phyloP scores from a whole-genome alignment of 345 rosid genomes.

The Moringa oleifera region DNA sequence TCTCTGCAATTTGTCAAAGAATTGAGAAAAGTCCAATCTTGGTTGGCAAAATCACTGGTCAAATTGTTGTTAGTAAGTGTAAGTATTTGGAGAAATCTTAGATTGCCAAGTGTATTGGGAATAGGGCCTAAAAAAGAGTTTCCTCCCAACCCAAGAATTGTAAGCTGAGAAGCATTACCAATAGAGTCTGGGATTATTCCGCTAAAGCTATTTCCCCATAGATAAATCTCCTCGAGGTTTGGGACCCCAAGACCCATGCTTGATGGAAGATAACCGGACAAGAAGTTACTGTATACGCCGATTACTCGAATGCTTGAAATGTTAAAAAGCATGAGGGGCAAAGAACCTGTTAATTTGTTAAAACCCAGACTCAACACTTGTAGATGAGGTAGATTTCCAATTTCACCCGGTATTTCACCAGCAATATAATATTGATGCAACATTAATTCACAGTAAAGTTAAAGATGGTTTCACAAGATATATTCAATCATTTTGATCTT shows the following conservation, averaged over 20 bases:
- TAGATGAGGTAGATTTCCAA: constrained; percentile 9
- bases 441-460: not conserved
- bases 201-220: constrained; percentile 7
- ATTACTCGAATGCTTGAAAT: not conserved
- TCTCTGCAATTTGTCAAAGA: not conserved
- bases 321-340: constrained; percentile 19
- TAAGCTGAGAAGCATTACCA: not conserved
- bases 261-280: constrained; percentile 11
- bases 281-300: constrained; percentile 7
- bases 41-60: not conserved
- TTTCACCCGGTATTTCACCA: constrained; percentile 16
- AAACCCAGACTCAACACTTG: not conserved
- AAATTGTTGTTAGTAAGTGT: not conserved
- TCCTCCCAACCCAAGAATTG: not conserved
- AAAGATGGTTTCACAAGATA: not conserved
- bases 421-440: not conserved
- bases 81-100: not conserved
- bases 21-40: not conserved
- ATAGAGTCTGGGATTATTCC: constrained; percentile 10
- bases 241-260: constrained; percentile 3
- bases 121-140: constrained; percentile 1
- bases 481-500: not conserved
- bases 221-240: not conserved
- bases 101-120: not conserved
- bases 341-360: constrained; percentile 13